These are phyloP conservation scores for Claviceps sp. DNA, from an alignment of 2,329 filamentous ascomycete species.

Conservation along the genomic window DNA sequence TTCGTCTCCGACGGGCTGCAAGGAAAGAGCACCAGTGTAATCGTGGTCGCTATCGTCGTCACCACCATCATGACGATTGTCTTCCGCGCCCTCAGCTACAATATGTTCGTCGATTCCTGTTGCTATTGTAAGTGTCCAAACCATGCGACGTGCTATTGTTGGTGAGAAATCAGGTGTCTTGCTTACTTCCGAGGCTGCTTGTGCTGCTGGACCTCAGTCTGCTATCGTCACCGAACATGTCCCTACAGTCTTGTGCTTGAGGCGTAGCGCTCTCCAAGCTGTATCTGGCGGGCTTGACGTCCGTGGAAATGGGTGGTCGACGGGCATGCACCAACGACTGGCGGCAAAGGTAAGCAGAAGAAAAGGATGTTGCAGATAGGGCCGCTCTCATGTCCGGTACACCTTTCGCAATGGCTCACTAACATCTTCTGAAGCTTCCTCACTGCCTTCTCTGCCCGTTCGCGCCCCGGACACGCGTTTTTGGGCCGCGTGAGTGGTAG, in stretches of 20 bases:
- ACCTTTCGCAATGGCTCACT: constrained; percentile 14
- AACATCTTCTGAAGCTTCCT: constrained; percentile 17
- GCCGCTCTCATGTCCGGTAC: neutral
- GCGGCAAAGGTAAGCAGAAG: constrained; percentile 1
- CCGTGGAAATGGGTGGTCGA: constrained; percentile 63
- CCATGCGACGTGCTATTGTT: neutral
- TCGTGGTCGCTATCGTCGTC: constrained; percentile 32
- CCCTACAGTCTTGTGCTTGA: constrained; percentile 68
- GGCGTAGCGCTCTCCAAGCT: constrained; percentile 62
- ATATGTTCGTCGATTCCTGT: constrained; percentile 43
- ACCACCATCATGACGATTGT: constrained; percentile 29
- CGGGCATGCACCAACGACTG: constrained; percentile 24
- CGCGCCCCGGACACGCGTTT: constrained; percentile 21
- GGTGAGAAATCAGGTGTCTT: neutral
- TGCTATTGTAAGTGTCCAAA: neutral
- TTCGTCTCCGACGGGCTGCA: constrained; percentile 41
- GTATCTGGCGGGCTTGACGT: constrained; percentile 53
- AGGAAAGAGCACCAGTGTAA: constrained; percentile 26
- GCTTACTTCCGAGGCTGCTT: constrained; percentile 66
- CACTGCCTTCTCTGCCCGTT: constrained; percentile 25
- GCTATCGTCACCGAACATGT: constrained; percentile 46
- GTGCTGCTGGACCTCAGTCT: constrained; percentile 51
- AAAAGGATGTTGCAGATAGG: neutral
- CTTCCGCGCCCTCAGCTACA: constrained; percentile 21
- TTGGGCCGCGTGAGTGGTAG: constrained; percentile 24